These are phyloP conservation scores for Pseudogymnoascus sp. DNA, from an alignment of 2,329 filamentous ascomycete species.

Conservation along the genomic window DNA sequence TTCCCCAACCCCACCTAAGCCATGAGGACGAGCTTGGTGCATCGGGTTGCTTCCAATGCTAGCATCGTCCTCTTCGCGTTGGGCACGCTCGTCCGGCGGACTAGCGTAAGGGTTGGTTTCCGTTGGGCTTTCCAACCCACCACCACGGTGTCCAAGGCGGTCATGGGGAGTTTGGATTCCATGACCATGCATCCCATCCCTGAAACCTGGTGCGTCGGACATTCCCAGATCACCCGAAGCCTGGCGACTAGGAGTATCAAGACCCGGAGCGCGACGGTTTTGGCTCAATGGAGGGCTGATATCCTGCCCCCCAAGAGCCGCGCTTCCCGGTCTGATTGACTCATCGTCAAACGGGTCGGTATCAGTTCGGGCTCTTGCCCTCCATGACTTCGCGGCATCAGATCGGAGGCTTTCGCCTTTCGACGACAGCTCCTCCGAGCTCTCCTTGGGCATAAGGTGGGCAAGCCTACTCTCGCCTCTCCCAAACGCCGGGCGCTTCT, in stretches of 20 bases:
- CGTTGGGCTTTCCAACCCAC: slow-evolving; percentile 65
- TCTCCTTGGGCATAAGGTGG: slow-evolving; percentile 74
- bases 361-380: slow-evolving; percentile 57
- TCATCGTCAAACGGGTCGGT: slow-evolving; percentile 70
- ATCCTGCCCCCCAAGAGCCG: slow-evolving; percentile 70
- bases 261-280: slow-evolving; percentile 34
- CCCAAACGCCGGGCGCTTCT: slow-evolving; percentile 64
- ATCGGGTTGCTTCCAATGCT: slow-evolving; percentile 23
- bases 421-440: slow-evolving; percentile 52
- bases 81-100: slow-evolving; percentile 65
- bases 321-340: slow-evolving; percentile 56
- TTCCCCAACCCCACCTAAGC: slow-evolving; percentile 46
- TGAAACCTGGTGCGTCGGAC: slow-evolving; percentile 50
- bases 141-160: slow-evolving; percentile 51
- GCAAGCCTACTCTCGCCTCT: slow-evolving; percentile 78
- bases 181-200: slow-evolving; percentile 49
- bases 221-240: slow-evolving; percentile 53
- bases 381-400: slow-evolving; percentile 47
- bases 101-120: slow-evolving; percentile 96
- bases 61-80: slow-evolving; percentile 48
- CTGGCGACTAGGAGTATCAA: slow-evolving; percentile 36
- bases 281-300: slow-evolving; percentile 45
- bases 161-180: slow-evolving; percentile 41
- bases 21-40: slow-evolving; percentile 43
- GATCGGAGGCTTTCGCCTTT: slow-evolving; percentile 29